Conservation (phyloP, 2,329 filamentous ascomycete species). For the Beauveria rudraprayagi region DNA sequence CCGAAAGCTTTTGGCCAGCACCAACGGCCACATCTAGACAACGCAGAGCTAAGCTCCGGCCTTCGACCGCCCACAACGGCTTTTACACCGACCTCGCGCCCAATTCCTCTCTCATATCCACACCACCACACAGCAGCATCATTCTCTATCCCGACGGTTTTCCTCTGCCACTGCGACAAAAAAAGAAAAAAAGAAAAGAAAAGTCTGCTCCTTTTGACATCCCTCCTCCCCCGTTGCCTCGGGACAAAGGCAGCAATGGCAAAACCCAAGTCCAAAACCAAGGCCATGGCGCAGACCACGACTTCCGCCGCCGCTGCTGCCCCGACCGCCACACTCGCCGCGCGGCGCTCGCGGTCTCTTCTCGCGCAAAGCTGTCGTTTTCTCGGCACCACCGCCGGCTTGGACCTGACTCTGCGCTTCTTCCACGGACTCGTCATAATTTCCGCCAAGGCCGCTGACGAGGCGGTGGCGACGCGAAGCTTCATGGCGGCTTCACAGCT, state of each 20-base stretch:
- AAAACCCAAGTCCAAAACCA: background rate
- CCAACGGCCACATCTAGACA: too few species aligned
- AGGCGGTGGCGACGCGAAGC: background rate
- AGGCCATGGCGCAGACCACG: background rate
- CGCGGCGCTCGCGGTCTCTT: background rate
- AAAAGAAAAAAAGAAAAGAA: too few species aligned
- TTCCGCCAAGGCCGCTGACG: background rate
- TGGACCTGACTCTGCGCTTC: conserved; percentile 7
- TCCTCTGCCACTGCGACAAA: too few species aligned
- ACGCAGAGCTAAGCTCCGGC: too few species aligned
- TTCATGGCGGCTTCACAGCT: conserved; percentile 1
- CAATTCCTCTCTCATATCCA: too few species aligned
- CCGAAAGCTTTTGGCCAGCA: too few species aligned
- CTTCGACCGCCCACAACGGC: too few species aligned
- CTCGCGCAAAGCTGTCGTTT: conserved; percentile 2
- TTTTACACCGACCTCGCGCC: too few species aligned
- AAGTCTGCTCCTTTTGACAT: too few species aligned
- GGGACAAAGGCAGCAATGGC: background rate
- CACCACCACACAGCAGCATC: too few species aligned
- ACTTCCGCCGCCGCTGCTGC: background rate
- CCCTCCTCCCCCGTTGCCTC: too few species aligned
- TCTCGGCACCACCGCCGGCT: conserved; percentile 7
- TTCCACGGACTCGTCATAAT: conserved; percentile 7
- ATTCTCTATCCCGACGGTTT: too few species aligned
- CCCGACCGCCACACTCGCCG: background rate